Conservation (phyloP, 2,329 filamentous ascomycete species). For the Phoma sp. region DNA sequence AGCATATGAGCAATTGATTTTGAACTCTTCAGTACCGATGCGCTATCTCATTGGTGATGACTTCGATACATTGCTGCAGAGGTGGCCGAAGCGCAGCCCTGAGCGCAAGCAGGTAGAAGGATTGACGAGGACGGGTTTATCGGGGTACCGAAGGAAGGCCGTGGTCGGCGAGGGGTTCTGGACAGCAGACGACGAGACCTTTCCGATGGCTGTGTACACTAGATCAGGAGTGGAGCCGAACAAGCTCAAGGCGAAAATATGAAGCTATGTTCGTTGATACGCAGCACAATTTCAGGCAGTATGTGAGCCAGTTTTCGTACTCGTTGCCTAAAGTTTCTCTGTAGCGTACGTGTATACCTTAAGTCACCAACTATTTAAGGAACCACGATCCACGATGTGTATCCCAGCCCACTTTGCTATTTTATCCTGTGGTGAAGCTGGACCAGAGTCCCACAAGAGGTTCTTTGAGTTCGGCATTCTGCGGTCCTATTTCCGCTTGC, state of each 20-base stretch:
- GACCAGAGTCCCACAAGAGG: no score
- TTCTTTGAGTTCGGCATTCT: no score
- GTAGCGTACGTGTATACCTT: no score
- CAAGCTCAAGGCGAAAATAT: not conserved
- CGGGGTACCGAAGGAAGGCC: constrained; percentile 22
- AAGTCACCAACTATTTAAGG: no score
- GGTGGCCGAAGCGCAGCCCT: constrained; percentile 37
- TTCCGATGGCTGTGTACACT: constrained; percentile 37
- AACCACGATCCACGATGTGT: no score
- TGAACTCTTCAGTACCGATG: constrained; percentile 3
- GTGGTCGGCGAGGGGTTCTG: constrained; percentile 33
- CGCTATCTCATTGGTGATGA: constrained; percentile 35
- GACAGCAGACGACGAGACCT: constrained; percentile 30
- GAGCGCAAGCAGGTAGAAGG: constrained; percentile 32
- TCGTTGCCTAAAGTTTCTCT: no score
- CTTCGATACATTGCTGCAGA: constrained; percentile 33
- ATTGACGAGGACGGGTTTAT: constrained; percentile 20
- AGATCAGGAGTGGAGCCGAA: not conserved
- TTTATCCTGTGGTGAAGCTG: no score
- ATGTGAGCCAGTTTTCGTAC: no score
- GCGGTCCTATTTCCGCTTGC: no score
- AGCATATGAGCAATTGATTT: constrained; percentile 24
- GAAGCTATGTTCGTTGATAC: not conserved
- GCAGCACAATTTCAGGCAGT: no score
- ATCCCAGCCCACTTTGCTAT: no score